phyloP scores from a whole-genome alignment of 768 basidiomycete species.

The Paxillus ammoniavirescens region DNA sequence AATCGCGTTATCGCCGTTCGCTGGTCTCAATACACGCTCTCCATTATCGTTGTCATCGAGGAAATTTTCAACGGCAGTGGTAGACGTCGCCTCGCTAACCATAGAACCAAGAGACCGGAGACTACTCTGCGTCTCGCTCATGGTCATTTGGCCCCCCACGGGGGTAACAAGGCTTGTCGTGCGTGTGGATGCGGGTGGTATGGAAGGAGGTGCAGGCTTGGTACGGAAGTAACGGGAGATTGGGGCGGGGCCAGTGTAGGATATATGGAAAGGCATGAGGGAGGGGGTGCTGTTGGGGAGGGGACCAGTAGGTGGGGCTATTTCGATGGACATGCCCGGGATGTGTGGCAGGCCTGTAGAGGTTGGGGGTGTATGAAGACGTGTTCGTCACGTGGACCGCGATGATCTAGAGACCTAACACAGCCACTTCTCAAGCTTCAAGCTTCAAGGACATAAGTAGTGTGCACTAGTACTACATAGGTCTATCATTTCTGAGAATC shows the following conservation, averaged over 20 bases:
- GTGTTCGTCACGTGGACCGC: slow-evolving; percentile 8
- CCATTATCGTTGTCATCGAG: not conserved
- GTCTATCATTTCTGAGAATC: no score
- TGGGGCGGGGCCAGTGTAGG: slow-evolving; percentile 67
- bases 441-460: no score
- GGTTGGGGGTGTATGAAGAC: not conserved
- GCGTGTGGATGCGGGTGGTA: not conserved
- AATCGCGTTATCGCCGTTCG: not conserved
- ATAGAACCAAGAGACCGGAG: not conserved
- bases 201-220: slow-evolving; percentile 32
- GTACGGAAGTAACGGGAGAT: slow-evolving; percentile 73
- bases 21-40: not conserved
- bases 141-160: slow-evolving; percentile 7
- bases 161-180: slow-evolving; percentile 16
- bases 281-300: slow-evolving; percentile 52
- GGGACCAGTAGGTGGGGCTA: slow-evolving; percentile 4
- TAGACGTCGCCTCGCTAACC: slow-evolving; percentile 3
- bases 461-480: no score
- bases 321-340: slow-evolving; percentile 19
- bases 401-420: not conserved
- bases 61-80: slow-evolving; percentile 2
- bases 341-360: no score
- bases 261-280: slow-evolving; percentile 83
- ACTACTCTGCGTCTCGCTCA: slow-evolving; percentile 3
- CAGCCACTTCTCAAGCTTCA: no score